Percentiles rank a stretch among this genome's conserved stretches.
phyloP scores from a whole-genome alignment of 768 basidiomycete species.

The Cyathus striatus region DNA sequence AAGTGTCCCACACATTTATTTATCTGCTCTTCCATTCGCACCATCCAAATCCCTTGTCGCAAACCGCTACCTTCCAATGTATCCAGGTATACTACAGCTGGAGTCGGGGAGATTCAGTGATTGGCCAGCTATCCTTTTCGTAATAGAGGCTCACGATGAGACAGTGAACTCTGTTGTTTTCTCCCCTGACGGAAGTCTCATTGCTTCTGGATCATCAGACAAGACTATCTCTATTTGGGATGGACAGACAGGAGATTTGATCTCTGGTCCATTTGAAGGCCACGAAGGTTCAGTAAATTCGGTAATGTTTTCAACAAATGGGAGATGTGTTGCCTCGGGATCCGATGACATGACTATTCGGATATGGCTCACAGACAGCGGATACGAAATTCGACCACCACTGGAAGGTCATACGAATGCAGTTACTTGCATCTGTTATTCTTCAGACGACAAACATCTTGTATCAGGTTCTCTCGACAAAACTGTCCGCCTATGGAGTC shows the following conservation, averaged over 20 bases:
- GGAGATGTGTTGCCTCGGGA: background rate
- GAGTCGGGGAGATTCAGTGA: conserved; percentile 2
- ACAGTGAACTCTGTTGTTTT: background rate
- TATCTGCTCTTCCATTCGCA: conserved; percentile 4
- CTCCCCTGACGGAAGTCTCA: background rate
- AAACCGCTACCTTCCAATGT: background rate
- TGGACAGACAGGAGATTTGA: background rate
- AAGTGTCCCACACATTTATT: background rate
- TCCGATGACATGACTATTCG: background rate
- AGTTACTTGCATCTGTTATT: conserved; percentile 13
- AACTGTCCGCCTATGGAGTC: background rate
- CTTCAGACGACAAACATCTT: conserved; percentile 15
- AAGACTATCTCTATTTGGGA: background rate
- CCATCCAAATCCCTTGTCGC: background rate
- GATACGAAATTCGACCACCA: background rate
- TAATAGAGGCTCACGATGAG: background rate
- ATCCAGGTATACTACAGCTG: background rate
- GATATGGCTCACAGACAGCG: background rate
- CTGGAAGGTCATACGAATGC: conserved; percentile 12
- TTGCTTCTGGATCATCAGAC: background rate
- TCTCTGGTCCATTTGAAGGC: background rate
- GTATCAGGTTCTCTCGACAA: conserved; percentile 6
- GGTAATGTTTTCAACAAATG: background rate
- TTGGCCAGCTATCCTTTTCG: conserved; percentile 7
- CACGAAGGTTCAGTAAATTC: background rate